Evolutionary conservation across 129 eudicot species (phyloP), one percentile per base, ranked within the genome.

Genomic region (Arctium lappa): DNA sequence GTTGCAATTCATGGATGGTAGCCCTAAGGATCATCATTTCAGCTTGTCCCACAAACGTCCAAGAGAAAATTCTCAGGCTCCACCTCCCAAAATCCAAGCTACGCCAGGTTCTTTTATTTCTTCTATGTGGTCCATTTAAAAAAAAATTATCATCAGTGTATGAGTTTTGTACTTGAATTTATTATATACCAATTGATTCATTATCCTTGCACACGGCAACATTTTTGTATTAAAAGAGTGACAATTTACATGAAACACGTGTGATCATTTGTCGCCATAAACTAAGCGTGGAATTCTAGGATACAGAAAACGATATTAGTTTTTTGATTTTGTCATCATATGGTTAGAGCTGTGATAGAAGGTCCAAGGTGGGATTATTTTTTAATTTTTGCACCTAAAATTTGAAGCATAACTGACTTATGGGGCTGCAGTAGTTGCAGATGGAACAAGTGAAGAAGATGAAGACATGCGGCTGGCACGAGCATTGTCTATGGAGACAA

Each of bases 21-120:
- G 93, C 84, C 99, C 99, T 9, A 83, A 88, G 22, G 87, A 90
- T 85, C 94, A 88, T 89, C 93, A 89, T 81, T 78, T 87, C 83
- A 90, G 76, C 73, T 80, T 89, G 50, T 93, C 97, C 44, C 95
- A 91, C 76, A 96, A 96, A 84, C 97, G 97, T 13, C 95, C 95
- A 13, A 80, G 97, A 86, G 98, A 93, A 85, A 86, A 37, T 86
- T 79, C 88, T 34, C 87, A 88, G 71, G 86, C 86, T 6, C 86
- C 92, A 10, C 77, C 90, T 74, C 90, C 88, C 22, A 87, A 86
- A 80, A 72, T 82, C 63, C 88, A 87, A 87, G 86, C 89, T 78
- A 83, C 5, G 39, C 74, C 81, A 80, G 81, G 84, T 89, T 39
- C 32, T 77, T 37, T 81, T 16, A 4, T 38, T 18, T 27, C 32